phyloP scores from a whole-genome alignment of 1,284 basidiomycete species.

The Puccinia polysora region DNA sequence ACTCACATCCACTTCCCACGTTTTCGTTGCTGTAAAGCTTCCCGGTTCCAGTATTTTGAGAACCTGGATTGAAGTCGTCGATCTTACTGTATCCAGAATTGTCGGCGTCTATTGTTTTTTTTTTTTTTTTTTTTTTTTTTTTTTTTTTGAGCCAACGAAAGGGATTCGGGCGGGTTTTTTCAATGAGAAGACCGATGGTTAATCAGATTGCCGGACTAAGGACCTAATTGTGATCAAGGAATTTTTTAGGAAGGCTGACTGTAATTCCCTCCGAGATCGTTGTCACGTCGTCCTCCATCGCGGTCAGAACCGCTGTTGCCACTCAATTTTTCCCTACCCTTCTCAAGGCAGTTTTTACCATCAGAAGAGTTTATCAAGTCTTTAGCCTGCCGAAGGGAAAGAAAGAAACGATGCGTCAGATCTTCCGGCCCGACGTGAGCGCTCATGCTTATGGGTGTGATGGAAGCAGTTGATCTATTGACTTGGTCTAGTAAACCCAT shows the following conservation, averaged over 20 bases:
- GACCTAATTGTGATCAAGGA: not conserved
- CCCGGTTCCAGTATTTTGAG: not conserved
- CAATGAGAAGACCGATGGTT: not conserved
- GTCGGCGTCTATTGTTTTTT: no score
- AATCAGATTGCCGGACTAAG: not conserved
- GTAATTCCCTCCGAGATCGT: not conserved
- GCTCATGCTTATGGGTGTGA: not conserved
- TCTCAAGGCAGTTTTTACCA: not conserved
- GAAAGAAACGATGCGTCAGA: not conserved
- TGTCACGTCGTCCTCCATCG: not conserved
- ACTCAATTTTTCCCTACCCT: not conserved
- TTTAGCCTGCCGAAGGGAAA: not conserved
- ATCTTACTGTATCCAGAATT: not conserved
- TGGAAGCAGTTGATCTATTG: not conserved
- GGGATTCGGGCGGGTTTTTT: not conserved
- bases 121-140: no score
- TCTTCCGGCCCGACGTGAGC: not conserved
- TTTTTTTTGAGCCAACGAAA: not conserved
- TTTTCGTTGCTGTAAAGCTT: not conserved
- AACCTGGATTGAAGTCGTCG: not conserved
- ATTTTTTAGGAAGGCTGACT: not conserved
- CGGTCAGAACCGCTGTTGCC: not conserved
- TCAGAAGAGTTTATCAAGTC: not conserved
- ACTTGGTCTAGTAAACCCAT: conserved; percentile 25
- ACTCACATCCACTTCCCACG: conserved; percentile 2